phyloP scores from a whole-genome alignment of 305 asterid genomes.

The Solanum hybrid region DNA sequence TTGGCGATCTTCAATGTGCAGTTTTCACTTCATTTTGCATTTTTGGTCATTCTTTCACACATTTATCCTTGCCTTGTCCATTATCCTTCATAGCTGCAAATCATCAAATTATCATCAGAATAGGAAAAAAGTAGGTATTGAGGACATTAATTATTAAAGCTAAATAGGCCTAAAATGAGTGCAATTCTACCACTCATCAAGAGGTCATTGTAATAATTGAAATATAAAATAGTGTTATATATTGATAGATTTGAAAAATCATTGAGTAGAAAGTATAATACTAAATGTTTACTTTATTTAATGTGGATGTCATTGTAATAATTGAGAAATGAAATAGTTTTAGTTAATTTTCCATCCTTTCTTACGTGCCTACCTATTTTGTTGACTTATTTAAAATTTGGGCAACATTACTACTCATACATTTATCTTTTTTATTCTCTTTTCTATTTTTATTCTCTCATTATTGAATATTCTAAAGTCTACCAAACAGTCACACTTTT shows the following conservation, averaged over 20 bases:
- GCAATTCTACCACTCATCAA: not conserved
- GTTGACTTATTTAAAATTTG: not conserved
- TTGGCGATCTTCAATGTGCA: not conserved
- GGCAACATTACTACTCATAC: not conserved
- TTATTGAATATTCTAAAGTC: not conserved
- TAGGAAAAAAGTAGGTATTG: not conserved
- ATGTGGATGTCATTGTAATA: not conserved
- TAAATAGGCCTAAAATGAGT: not conserved
- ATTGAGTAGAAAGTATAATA: not conserved
- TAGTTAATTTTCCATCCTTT: not conserved
- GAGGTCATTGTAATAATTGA: not conserved
- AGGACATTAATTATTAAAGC: not conserved
- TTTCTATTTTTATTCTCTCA: not conserved
- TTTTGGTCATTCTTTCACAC: not conserved
- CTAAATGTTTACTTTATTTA: not conserved
- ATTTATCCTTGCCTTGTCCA: not conserved
- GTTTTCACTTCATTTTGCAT: not conserved
- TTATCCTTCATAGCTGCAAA: not conserved
- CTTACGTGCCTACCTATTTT: not conserved
- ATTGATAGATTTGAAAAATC: not conserved
- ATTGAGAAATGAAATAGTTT: not conserved
- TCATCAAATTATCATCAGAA: not conserved
- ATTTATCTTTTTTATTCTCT: too few species aligned
- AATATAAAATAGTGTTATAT: too few species aligned
- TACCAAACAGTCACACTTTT: not conserved